Base-by-base conservation (phyloP, 441 rosid species). In the Adansonia rubrostipa region DNA sequence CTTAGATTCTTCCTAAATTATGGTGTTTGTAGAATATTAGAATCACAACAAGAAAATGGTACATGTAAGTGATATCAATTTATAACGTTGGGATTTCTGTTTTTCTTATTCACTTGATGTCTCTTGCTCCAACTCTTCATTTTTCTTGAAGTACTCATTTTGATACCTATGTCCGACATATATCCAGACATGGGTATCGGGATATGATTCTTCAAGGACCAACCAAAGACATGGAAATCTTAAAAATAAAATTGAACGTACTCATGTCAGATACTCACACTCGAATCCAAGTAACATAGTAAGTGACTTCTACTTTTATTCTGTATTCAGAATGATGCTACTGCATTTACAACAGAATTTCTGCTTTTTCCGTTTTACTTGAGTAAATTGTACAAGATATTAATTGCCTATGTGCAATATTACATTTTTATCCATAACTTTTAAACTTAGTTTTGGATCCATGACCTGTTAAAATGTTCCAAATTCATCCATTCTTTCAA, bases 281-380 rank as follows among this genome's bases (percentile, higher is more conserved):
- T 36, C 6, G 42, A 36, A 36, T 36, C 42, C 42, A 36, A 36
- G 6, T 2, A n/a, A 36, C 36, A 40, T 5, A 73, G 64, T 56
- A 9, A 54, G 48, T 71, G 9, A 8, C 42, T 36, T 36, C 42
- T 36, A 36, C 42, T 36, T 36, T 36, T 36, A 36, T 36, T 36
- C 42, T 36, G 42, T 5, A 36, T 36, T 36, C 42, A 36, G 42
- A 36, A 36, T 33, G 24, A 45, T 20, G 2, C 42, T 10, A 47
- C 51, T 56, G 50, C 45, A 17, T 40, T 54, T 36, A 44, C 76
- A 9, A 8, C 75, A 57, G 9, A 56, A 45, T 36, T 67, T 44
- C 72, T 68, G 47, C 65, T 36, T 40, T 72, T 72, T 36, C n/a
- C 17, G 10, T 56, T 72, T 68, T 73, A n/a, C 64, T n/a, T 36